phyloP scores from a whole-genome alignment of 2,329 filamentous ascomycete genomes.

The Colletotrichum musae region DNA sequence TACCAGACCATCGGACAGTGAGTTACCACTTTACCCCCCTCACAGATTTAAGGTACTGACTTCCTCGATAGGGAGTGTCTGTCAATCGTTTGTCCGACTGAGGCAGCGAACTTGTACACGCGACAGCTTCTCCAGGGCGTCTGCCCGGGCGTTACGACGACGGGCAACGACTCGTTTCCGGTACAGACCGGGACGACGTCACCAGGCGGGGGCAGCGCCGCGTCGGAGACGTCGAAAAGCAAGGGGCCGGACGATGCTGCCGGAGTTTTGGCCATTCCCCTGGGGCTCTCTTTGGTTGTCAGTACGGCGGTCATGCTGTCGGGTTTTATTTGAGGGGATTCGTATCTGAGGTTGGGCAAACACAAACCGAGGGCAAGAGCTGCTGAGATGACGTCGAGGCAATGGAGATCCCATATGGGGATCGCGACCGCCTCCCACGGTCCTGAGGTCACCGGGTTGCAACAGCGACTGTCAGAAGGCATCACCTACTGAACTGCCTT shows the following conservation, averaged over 20 bases:
- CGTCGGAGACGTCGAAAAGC: not conserved
- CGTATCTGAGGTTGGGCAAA: no score
- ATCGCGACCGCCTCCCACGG: no score
- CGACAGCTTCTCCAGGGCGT: slow-evolving; percentile 28
- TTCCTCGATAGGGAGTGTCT: slow-evolving; percentile 3
- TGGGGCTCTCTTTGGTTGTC: not conserved
- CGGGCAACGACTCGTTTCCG: not conserved
- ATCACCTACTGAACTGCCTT: no score
- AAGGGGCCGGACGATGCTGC: slow-evolving; percentile 21
- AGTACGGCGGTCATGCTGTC: not conserved
- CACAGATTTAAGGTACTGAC: not conserved
- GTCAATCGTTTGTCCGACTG: not conserved
- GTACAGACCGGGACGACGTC: not conserved
- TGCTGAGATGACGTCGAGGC: no score
- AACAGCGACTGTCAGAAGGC: no score
- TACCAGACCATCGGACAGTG: slow-evolving; percentile 17
- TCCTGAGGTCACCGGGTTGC: no score
- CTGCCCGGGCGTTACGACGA: slow-evolving; percentile 5
- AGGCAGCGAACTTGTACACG: slow-evolving; percentile 20
- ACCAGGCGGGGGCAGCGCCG: no score
- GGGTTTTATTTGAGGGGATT: not conserved
- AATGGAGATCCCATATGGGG: no score
- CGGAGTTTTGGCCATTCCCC: not conserved
- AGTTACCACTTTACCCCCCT: not conserved
- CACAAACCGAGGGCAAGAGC: no score